Conservation (phyloP, 1,284 basidiomycete species). For the Naganishia cerealis region DNA sequence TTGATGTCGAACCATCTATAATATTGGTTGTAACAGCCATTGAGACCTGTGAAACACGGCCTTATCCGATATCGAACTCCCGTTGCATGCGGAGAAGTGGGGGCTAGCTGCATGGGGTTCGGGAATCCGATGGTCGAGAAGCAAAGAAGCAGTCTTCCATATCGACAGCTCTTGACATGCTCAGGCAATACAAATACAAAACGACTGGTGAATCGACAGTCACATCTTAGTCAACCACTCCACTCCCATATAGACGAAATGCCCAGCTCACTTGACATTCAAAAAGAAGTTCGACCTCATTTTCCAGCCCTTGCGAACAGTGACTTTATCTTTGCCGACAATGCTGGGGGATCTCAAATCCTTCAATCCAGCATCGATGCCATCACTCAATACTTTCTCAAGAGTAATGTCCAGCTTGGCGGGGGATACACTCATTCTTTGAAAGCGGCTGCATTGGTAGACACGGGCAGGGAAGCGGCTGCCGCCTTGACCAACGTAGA, state of each 20-base stretch:
- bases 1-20: too few species aligned
- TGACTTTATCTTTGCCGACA: constrained; percentile 70
- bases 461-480: constrained; percentile 54
- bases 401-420: constrained; percentile 71
- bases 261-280: constrained; percentile 22
- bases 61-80: too few species aligned
- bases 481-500: constrained; percentile 65
- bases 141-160: neutral
- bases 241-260: constrained; percentile 1
- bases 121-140: neutral
- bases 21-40: too few species aligned
- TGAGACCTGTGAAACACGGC: too few species aligned
- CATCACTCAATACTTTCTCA: constrained; percentile 66
- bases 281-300: constrained; percentile 57
- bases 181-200: neutral
- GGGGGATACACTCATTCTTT: constrained; percentile 31
- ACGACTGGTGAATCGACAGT: neutral
- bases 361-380: constrained; percentile 58
- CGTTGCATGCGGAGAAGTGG: too few species aligned
- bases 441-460: constrained; percentile 11
- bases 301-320: constrained; percentile 64
- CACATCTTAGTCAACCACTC: neutral
- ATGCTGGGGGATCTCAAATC: constrained; percentile 72
- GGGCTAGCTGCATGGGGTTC: too few species aligned
- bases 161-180: neutral